Conservation (phyloP, 2,329 filamentous ascomycete species). For the Pseudogymnoascus pannorum region DNA sequence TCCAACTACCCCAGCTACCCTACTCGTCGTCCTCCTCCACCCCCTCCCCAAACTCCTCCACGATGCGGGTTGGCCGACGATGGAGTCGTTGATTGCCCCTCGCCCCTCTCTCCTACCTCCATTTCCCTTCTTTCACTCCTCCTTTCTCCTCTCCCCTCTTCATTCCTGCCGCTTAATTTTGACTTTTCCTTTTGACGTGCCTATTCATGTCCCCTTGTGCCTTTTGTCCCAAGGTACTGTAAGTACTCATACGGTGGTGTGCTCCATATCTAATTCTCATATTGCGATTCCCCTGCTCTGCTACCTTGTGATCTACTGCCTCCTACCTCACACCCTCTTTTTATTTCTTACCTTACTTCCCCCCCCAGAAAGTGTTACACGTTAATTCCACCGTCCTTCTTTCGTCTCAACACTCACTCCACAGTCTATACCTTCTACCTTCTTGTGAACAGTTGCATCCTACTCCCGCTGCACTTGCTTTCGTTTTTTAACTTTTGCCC, state of each 20-base stretch:
- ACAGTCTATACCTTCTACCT: not conserved
- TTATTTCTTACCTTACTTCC: constrained; percentile 3
- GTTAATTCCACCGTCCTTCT: not conserved
- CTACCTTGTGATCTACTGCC: constrained; percentile 2
- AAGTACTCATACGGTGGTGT: not conserved
- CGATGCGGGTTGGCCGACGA: constrained; percentile 6
- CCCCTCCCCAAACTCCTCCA: no score
- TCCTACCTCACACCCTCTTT: not conserved
- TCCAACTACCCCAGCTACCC: not conserved
- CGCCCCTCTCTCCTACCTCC: constrained; percentile 1
- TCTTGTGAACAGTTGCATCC: not conserved
- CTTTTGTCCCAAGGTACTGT: constrained; percentile 6
- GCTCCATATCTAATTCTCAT: constrained; percentile 6
- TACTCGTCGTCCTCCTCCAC: not conserved
- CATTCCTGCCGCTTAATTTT: not conserved
- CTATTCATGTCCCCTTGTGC: not conserved
- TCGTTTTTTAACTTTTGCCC: not conserved
- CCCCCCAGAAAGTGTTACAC: constrained; percentile 3
- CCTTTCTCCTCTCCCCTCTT: not conserved
- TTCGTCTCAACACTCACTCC: not conserved
- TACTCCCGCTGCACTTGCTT: not conserved
- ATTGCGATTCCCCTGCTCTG: constrained; percentile 3
- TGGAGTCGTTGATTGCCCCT: constrained; percentile 2
- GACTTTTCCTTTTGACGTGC: constrained; percentile 5
- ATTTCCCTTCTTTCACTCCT: not conserved